Evolutionary conservation across 257 asterid genomes (phyloP).

Genomic region (Cinchona pubescens): DNA sequence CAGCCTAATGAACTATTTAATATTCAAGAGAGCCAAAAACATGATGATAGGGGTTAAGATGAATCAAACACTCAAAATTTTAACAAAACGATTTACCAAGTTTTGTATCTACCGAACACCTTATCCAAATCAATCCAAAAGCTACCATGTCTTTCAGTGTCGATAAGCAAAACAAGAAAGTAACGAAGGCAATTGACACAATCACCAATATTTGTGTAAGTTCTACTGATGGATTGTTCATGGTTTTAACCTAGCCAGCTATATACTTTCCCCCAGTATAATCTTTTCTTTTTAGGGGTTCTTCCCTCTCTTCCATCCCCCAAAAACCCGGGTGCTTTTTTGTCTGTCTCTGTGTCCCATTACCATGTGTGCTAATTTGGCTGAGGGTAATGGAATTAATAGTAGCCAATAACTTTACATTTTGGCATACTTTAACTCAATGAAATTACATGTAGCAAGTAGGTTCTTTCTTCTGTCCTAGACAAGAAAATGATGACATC

Average conservation of each 20-base stretch:
- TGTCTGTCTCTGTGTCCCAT: neutral
- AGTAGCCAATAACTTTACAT: neutral
- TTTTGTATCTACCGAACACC: neutral
- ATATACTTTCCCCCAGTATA: neutral
- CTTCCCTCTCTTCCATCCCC: neutral
- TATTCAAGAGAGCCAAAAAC: neutral
- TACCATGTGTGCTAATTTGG: neutral
- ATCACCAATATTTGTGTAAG: neutral
- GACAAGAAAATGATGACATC: neutral
- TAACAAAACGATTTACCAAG: neutral
- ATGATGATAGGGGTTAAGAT: neutral
- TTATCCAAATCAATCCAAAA: too few species aligned
- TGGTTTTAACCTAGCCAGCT: neutral
- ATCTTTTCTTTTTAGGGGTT: neutral
- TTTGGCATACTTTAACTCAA: neutral
- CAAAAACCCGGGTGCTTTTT: neutral
- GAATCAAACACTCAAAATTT: neutral
- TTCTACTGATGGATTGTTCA: neutral
- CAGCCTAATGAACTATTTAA: neutral
- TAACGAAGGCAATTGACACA: too few species aligned
- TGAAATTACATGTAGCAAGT: neutral
- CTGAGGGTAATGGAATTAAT: neutral
- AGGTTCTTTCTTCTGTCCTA: neutral
- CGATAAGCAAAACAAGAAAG: neutral
- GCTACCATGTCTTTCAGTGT: neutral